These are phyloP conservation scores for Dichotomopilus funicola DNA, from an alignment of 2,329 filamentous ascomycete species.

Conservation along the genomic window DNA sequence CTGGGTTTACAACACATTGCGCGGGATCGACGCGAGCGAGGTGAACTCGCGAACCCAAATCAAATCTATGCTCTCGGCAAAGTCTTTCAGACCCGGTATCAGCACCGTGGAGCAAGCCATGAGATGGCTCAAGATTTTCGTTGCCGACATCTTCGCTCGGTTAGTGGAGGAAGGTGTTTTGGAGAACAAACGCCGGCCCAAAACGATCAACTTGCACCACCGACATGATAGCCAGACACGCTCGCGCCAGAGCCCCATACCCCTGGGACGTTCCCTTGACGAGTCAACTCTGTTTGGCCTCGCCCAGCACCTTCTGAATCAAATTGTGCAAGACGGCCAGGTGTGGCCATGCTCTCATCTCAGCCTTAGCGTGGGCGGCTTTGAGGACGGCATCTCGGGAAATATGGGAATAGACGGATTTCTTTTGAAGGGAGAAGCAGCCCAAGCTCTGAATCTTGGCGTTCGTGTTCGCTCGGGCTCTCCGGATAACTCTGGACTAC, in stretches of 20 bases:
- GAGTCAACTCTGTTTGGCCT: conserved; percentile 68
- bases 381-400: conserved; percentile 77
- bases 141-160: conserved; percentile 81
- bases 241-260: conserved; percentile 71
- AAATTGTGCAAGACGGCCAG: conserved; percentile 69
- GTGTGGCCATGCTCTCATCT: conserved; percentile 92
- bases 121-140: conserved; percentile 86
- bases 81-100: conserved; percentile 85
- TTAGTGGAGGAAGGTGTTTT: conserved; percentile 85
- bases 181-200: conserved; percentile 80
- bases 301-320: conserved; percentile 67
- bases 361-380: conserved; percentile 81
- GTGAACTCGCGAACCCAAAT: conserved; percentile 88
- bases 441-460: conserved; percentile 44
- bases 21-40: conserved; percentile 80
- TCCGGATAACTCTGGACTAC: conserved; percentile 14
- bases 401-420: conserved; percentile 85
- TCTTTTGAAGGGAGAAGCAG: conserved; percentile 66
- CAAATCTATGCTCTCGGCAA: conserved; percentile 95
- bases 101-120: conserved; percentile 69
- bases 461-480: conserved; percentile 24
- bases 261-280: conserved; percentile 65
- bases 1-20: conserved; percentile 79
- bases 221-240: conserved; percentile 65
- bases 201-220: conserved; percentile 78